Percentiles rank a stretch among this genome's conserved stretches.
phyloP scores from a whole-genome alignment of 371 early-diverging fungal species.

The Mortierella sp. region DNA sequence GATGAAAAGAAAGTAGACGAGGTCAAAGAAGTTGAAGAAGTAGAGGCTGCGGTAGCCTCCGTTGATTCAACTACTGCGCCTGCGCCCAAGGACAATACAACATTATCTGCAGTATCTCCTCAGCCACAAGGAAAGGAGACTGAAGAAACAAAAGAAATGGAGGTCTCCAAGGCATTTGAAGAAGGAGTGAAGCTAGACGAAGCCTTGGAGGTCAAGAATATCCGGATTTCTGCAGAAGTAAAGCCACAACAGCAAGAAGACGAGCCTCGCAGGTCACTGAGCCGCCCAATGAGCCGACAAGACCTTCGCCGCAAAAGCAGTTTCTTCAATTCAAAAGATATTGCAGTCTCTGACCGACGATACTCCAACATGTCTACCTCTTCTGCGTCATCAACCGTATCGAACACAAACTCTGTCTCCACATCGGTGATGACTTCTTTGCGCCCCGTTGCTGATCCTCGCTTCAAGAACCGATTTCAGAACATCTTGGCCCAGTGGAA shows the following conservation, averaged over 20 bases:
- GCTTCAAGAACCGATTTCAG: constrained; percentile 47
- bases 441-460: constrained; percentile 45
- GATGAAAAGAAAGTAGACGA: not conserved
- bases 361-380: not conserved
- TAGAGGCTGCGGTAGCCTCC: not conserved
- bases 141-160: not conserved
- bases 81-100: not conserved
- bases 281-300: constrained; percentile 40
- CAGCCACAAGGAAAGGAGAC: not conserved
- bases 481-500: constrained; percentile 46
- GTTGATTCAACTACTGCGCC: not conserved
- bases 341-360: constrained; percentile 31
- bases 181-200: not conserved
- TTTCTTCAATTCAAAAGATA: constrained; percentile 50
- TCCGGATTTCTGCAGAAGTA: not conserved
- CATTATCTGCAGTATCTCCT: not conserved
- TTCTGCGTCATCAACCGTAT: not conserved
- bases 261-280: constrained; percentile 21
- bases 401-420: constrained; percentile 1
- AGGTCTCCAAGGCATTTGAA: not conserved
- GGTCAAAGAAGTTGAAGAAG: not conserved
- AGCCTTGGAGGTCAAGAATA: not conserved
- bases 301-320: constrained; percentile 51
- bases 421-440: constrained; percentile 26
- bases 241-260: constrained; percentile 4